Conservation (phyloP, 148 eudicot genomes). For the Chenopodium suecicum region DNA sequence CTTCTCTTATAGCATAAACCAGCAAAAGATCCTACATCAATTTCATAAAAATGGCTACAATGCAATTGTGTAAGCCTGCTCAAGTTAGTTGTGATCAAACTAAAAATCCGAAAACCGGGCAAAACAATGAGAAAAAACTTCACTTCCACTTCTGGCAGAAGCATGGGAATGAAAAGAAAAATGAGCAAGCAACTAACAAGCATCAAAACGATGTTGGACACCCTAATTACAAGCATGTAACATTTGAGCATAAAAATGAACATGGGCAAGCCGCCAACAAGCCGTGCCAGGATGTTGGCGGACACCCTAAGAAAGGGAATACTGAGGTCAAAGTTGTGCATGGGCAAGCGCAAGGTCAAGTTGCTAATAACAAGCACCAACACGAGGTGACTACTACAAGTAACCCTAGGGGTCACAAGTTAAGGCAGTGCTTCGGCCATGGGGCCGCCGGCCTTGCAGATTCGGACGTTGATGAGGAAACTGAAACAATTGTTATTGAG, state of each 20-base stretch:
- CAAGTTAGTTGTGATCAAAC: slow-evolving; percentile 18
- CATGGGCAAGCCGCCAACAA: not conserved
- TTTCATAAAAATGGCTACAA: not conserved
- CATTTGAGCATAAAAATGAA: not conserved
- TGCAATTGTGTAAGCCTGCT: slow-evolving; percentile 26
- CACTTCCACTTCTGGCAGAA: slow-evolving; percentile 23
- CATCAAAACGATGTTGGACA: no score
- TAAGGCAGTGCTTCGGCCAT: slow-evolving; percentile 24
- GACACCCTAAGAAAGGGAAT: not conserved
- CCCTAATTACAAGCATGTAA: not conserved
- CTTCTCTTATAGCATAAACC: not conserved
- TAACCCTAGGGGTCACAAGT: slow-evolving; percentile 9
- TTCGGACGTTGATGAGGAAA: slow-evolving; percentile 15
- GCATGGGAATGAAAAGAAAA: slow-evolving; percentile 14
- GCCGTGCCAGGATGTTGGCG: not conserved
- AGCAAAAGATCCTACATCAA: not conserved
- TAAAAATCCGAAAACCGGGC: not conserved
- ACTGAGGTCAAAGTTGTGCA: not conserved
- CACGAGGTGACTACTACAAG: not conserved
- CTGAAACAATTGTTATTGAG: slow-evolving; percentile 22
- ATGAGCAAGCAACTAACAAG: not conserved
- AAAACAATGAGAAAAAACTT: slow-evolving; percentile 22
- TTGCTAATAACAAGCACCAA: not conserved
- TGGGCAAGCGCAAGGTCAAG: not conserved
- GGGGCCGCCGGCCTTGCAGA: slow-evolving; percentile 5